Base-by-base conservation (phyloP, 495 filamentous ascomycete genomes). In the Trichoderma virens region DNA sequence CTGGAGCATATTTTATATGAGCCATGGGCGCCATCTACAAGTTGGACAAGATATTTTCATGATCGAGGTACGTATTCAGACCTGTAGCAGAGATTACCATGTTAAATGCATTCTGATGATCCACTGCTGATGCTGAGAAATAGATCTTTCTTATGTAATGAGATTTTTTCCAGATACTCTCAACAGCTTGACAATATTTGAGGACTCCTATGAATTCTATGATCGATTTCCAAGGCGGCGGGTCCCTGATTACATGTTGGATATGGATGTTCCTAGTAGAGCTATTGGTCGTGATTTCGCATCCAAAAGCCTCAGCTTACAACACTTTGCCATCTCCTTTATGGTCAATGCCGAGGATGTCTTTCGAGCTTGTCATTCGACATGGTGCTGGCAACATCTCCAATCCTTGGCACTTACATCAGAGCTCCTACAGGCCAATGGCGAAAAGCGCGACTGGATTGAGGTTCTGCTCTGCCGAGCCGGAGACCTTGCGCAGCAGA, bases 401-500 rank as follows among this genome's bases (percentile, higher is more conserved):
- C 25, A 56, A 16, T 28, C 51, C 13, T 23, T 56, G 51, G 23
- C 51, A 23, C 51, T 56, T 16, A 56, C 51, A 30, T 7, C 51
- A 16, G 7, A 30, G 23, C 8, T 56, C 1, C 25, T 56, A 8
- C 45, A 51, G 2, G 8, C 9, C 13, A 9, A 30, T 2, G 0
- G 11, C 0, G 9, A 30, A 16, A 56, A 30, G 2, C 51, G 51
- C 51, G 4, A 5, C 5, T 2, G 1, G 0, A 56, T 56, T 23
- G 9, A 56, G 9, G 51, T 4, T 13, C 20, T 56, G 14, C 54
- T 59, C 3, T 59, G 30, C 54, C 23, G 25, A 32, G 23, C 18
- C 54, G 54, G 25, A 27, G 54, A 6, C 8, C 20, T 27, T 9
- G 54, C 30, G 23, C 56, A 38, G 61, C 28, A 32, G 65, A 74